Evolutionary conservation across 225 moss, liverwort and hornwort species (phyloP), one percentile per base, ranked within the genome.

Genomic region (Marchantia paleacea): DNA sequence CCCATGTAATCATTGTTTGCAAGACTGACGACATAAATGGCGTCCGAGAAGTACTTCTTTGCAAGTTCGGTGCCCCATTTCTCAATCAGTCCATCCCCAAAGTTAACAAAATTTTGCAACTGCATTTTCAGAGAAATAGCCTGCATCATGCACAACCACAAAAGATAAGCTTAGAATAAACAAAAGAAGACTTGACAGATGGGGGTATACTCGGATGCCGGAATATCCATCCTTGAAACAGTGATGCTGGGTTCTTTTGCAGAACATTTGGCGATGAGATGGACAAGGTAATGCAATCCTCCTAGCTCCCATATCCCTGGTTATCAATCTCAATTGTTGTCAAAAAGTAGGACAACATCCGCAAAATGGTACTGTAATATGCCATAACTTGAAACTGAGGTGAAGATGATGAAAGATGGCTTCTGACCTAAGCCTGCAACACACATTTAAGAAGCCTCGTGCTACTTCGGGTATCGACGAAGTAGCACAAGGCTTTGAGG

Each of bases 1-100:
- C 85, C 84, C 73, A 95, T 87, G 81, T 93, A 95, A 80, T 93
- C 94, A 80, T 95, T 95, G 79, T 92, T 93, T 53, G 86, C 92
- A 29, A 90, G 81, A 63, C 94, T 95, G 69, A 95, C 14, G 26
- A 93, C 3, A 78, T 91, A 95, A 24, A 95, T 89, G 26, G 92
- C 90, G 72, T 95, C 88, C 22, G 92, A 86, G 28, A 92, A 88
- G 31, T 76, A 83, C 22, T 89, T 84, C 65, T 89, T 90, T 7
- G 94, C 88, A 54, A 84, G 84, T 25, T 75, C 61, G 55, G 86
- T 75, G 64, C 92, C 94, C 77, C 80, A 82, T 61, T 86, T 83
- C 79, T 86, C 85, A 50, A 49, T 79, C 39, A 87, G 80, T 18
- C 75, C 81, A 54, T 82, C 86, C 73, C 84, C 78, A 68, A 90